Evolutionary conservation across 2,329 filamentous ascomycete species (phyloP).

Genomic region (Arthrobotrys conoides): DNA sequence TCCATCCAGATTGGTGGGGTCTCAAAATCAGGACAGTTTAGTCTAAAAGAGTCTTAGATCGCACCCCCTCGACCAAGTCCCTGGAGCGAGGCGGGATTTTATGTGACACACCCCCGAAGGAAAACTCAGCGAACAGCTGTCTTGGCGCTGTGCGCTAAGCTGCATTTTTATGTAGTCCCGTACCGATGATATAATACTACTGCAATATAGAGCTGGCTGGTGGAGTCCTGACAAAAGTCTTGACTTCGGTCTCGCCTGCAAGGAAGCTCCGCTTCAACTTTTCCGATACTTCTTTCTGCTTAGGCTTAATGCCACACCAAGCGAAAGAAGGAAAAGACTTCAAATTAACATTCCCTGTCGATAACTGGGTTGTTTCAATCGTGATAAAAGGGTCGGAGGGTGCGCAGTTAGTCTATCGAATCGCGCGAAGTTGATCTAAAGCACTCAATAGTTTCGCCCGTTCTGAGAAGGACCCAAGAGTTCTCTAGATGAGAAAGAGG

Average conservation of each 20-base stretch:
- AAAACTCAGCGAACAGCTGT: constrained; percentile 21
- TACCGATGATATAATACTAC: constrained; percentile 52
- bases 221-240: constrained; percentile 36
- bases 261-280: constrained; percentile 48
- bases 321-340: constrained; percentile 27
- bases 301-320: constrained; percentile 47
- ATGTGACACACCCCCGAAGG: constrained; percentile 57
- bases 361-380: constrained; percentile 24
- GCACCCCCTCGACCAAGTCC: constrained; percentile 40
- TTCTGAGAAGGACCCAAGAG: constrained; percentile 23
- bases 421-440: constrained; percentile 22
- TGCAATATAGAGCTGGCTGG: constrained; percentile 28
- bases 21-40: constrained; percentile 35
- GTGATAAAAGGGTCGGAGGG: constrained; percentile 15
- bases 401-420: constrained; percentile 16
- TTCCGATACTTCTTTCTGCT: constrained; percentile 44
- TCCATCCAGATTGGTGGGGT: constrained; percentile 36
- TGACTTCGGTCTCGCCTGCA: constrained; percentile 44
- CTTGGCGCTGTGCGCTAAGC: constrained; percentile 34
- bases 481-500: no score
- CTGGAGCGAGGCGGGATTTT: constrained; percentile 60
- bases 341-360: constrained; percentile 24
- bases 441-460: constrained; percentile 44
- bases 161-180: background rate
- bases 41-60: constrained; percentile 38